Evolutionary conservation across 176 grass and related monocot species (phyloP).

Genomic region (Calamus simplicifolius): DNA sequence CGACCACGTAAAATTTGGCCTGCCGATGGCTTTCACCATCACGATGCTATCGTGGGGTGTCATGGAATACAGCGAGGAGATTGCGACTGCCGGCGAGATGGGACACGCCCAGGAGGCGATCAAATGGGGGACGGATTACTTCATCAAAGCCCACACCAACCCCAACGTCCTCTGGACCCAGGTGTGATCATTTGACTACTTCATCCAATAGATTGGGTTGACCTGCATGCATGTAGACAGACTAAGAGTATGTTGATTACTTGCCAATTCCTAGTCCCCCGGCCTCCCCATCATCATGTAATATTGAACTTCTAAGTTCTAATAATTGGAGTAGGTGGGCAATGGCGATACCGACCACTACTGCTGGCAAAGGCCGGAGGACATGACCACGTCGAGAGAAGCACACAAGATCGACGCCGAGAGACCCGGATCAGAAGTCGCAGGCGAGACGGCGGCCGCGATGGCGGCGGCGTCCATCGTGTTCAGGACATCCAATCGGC

Average conservation of each 20-base stretch:
- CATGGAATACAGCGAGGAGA: slow-evolving; percentile 44
- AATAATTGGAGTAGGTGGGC: slow-evolving; percentile 19
- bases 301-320: too few relatives aligned
- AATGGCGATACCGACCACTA: slow-evolving; percentile 61
- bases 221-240: background rate
- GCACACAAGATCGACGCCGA: slow-evolving; percentile 68
- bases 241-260: background rate
- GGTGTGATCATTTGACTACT: slow-evolving; percentile 13
- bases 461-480: slow-evolving; percentile 69
- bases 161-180: slow-evolving; percentile 63
- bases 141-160: slow-evolving; percentile 69
- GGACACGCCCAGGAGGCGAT: slow-evolving; percentile 56
- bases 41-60: slow-evolving; percentile 70
- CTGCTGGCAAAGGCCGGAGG: slow-evolving; percentile 71
- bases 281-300: too few relatives aligned
- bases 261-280: too few relatives aligned
- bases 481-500: slow-evolving; percentile 48
- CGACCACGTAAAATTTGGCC: slow-evolving; percentile 95
- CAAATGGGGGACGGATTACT: slow-evolving; percentile 85
- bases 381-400: slow-evolving; percentile 67
- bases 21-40: slow-evolving; percentile 84
- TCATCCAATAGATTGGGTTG: too few relatives aligned
- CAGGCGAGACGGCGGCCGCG: slow-evolving; percentile 80
- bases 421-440: slow-evolving; percentile 68
- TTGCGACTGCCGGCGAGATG: slow-evolving; percentile 37